These are phyloP conservation scores for Pyricularia pennisetigena DNA, from an alignment of 2,329 filamentous ascomycete genomes.

Conservation along the genomic window DNA sequence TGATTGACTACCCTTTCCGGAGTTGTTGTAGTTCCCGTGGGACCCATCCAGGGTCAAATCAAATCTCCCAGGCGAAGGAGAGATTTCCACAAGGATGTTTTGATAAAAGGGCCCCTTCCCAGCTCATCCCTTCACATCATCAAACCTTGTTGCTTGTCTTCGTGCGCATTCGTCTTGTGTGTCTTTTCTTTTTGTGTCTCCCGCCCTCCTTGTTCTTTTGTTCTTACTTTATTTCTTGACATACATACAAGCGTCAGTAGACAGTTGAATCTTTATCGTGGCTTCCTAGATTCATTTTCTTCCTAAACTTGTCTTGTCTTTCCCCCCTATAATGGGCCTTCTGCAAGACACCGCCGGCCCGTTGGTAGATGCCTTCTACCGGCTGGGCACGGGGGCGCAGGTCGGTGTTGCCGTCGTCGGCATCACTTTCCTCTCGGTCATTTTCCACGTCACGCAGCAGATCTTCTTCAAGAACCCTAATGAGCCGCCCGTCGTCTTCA, in stretches of 20 bases:
- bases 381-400: conserved; percentile 37
- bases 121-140: background rate
- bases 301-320: too few relatives aligned
- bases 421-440: conserved; percentile 45
- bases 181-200: background rate
- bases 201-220: background rate
- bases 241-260: background rate
- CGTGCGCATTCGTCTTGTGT: background rate
- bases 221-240: background rate
- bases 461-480: conserved; percentile 73
- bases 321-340: conserved; percentile 36
- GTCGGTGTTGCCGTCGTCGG: conserved; percentile 30
- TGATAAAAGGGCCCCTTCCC: background rate
- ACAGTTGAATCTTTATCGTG: background rate
- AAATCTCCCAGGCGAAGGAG: background rate
- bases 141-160: background rate
- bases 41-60: background rate
- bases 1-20: background rate
- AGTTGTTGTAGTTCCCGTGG: background rate
- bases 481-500: conserved; percentile 72
- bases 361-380: conserved; percentile 37
- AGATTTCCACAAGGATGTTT: background rate
- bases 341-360: conserved; percentile 41
- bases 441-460: conserved; percentile 74
- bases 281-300: background rate